Conservation (phyloP, 2,329 filamentous ascomycete species). For the Exophiala mesophila region DNA sequence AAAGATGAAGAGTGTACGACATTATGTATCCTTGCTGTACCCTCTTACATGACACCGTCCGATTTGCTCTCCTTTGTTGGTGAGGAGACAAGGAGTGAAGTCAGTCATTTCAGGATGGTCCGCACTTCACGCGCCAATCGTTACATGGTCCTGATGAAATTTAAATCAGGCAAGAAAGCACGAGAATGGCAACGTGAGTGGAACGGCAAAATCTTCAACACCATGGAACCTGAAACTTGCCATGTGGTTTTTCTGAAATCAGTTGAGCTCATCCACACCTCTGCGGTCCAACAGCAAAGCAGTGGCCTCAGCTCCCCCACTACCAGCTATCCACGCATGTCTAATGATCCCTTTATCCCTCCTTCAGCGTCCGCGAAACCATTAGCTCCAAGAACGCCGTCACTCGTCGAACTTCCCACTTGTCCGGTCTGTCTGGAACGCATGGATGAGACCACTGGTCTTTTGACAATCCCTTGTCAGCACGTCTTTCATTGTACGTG, state of each 20-base stretch:
- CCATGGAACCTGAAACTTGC: conserved; percentile 90
- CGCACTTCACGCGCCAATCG: conserved; percentile 82
- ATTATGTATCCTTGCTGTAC: conserved; percentile 88
- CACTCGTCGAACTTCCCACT: conserved; percentile 84
- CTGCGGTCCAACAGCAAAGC: conserved; percentile 28
- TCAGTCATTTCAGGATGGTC: conserved; percentile 92
- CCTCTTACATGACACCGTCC: conserved; percentile 84
- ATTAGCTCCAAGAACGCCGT: conserved; percentile 70
- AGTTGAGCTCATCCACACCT: conserved; percentile 72
- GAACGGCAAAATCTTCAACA: conserved; percentile 90
- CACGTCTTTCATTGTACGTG: conserved; percentile 94
- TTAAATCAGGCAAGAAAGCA: conserved; percentile 69
- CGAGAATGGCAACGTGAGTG: conserved; percentile 77
- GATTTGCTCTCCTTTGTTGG: conserved; percentile 91
- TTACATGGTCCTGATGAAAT: conserved; percentile 95
- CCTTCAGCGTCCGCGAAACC: conserved; percentile 54
- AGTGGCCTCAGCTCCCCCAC: conserved; percentile 31
- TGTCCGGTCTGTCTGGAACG: conserved; percentile 94
- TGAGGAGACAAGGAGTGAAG: conserved; percentile 75
- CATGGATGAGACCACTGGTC: conserved; percentile 94
- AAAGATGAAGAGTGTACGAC: conserved; percentile 70
- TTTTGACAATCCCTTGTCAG: conserved; percentile 93
- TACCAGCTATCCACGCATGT: conserved; percentile 55
- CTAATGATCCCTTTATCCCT: conserved; percentile 60
- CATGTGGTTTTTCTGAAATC: conserved; percentile 93